Evolutionary conservation across 106 monocot genomes (phyloP).

Genomic region (Dendrobium chrysotoxum): DNA sequence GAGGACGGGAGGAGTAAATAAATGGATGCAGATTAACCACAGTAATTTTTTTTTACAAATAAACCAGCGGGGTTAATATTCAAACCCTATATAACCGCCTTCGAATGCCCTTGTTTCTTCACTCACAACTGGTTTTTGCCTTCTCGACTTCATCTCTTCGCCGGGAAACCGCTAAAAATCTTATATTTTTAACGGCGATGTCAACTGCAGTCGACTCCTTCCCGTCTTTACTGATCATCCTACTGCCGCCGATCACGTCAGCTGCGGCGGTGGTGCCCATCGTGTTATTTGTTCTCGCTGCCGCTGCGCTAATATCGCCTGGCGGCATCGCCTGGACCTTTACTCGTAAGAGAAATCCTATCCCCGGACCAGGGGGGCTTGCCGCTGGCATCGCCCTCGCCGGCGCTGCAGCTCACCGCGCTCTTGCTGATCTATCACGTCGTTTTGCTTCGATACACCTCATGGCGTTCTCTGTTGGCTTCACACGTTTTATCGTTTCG

Average conservation of each 20-base stretch:
- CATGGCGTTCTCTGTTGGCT: constrained; percentile 31
- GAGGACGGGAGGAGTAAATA: neutral
- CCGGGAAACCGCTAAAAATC: neutral
- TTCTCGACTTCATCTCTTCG: neutral
- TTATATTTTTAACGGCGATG: neutral
- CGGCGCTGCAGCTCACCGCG: constrained; percentile 12
- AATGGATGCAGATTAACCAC: neutral
- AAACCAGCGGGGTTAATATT: neutral
- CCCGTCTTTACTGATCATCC: neutral
- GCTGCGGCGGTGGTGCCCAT: neutral
- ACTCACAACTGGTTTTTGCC: neutral
- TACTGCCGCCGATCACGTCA: neutral
- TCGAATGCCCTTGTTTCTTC: neutral
- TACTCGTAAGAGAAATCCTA: neutral
- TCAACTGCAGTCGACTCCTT: neutral
- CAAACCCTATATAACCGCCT: constrained; percentile 11
- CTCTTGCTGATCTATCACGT: constrained; percentile 3
- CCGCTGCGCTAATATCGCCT: neutral
- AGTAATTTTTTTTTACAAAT: neutral
- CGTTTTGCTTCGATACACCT: constrained; percentile 3
- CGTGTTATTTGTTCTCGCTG: constrained; percentile 1
- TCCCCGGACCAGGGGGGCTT: constrained; percentile 20
- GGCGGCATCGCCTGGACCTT: constrained; percentile 23
- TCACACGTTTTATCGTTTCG: constrained; percentile 27
- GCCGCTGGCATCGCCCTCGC: constrained; percentile 10